Conservation (phyloP, 495 filamentous ascomycete genomes). For the Xylaria telfairii region DNA sequence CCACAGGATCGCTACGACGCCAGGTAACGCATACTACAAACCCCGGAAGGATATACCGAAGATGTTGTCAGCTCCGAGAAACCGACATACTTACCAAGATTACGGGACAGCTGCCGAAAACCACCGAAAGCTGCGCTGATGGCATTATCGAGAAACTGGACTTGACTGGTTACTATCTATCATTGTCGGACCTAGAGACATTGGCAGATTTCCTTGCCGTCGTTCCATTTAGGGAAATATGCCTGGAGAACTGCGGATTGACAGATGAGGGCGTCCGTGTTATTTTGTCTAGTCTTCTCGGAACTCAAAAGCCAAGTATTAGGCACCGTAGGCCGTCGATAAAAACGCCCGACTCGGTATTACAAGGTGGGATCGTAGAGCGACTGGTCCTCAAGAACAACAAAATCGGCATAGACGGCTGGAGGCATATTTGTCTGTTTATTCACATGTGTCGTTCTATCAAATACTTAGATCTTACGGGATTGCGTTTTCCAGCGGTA, state of each 20-base stretch:
- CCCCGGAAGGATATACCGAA: slow-evolving; percentile 88
- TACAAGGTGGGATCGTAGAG: slow-evolving; percentile 76
- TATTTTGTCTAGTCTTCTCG: slow-evolving; percentile 83
- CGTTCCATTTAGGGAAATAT: slow-evolving; percentile 83
- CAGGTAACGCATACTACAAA: slow-evolving; percentile 84
- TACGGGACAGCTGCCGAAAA: slow-evolving; percentile 80
- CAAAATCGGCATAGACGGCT: slow-evolving; percentile 84
- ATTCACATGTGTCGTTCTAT: slow-evolving; percentile 86
- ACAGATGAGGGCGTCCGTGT: slow-evolving; percentile 85
- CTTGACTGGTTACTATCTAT: slow-evolving; percentile 82
- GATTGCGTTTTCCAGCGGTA: slow-evolving; percentile 76
- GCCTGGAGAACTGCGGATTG: slow-evolving; percentile 84
- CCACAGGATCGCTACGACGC: slow-evolving; percentile 51
- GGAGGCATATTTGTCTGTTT: slow-evolving; percentile 90
- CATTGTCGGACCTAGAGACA: slow-evolving; percentile 79
- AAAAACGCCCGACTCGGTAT: slow-evolving; percentile 38
- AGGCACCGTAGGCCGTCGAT: slow-evolving; percentile 48
- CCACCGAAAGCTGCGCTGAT: slow-evolving; percentile 63
- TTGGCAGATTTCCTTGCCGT: slow-evolving; percentile 93
- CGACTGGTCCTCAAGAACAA: slow-evolving; percentile 84
- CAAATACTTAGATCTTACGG: slow-evolving; percentile 84
- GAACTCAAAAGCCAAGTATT: slow-evolving; percentile 67
- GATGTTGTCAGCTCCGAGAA: slow-evolving; percentile 93
- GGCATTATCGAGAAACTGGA: slow-evolving; percentile 83
- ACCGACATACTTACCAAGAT: slow-evolving; percentile 88